Evolutionary conservation across 352 stramenopile genomes (phyloP).

Genomic region (Blastocystis hominis): DNA sequence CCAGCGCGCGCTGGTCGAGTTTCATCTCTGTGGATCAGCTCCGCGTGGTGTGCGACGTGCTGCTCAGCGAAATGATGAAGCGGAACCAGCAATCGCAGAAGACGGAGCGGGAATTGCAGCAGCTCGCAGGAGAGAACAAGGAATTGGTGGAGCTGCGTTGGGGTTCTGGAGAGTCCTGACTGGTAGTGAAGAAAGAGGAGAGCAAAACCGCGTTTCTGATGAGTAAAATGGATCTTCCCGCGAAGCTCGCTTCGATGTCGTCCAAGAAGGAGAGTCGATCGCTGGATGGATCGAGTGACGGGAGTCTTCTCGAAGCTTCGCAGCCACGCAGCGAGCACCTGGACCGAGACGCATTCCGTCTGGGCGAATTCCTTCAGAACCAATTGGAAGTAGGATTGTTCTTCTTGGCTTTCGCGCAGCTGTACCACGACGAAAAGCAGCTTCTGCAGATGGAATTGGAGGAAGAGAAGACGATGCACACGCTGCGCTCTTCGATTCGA

Average conservation of each 20-base stretch:
- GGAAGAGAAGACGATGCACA: not conserved
- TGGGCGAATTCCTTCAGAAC: constrained; percentile 1
- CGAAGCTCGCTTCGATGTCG: not conserved
- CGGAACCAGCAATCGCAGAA: not conserved
- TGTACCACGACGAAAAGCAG: not conserved
- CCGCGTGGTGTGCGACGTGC: not conserved
- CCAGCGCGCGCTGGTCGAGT: not conserved
- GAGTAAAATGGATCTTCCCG: not conserved
- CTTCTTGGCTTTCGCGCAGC: not conserved
- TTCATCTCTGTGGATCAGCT: constrained; percentile 17
- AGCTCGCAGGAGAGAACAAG: not conserved
- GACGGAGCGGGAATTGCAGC: not conserved
- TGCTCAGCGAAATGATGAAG: not conserved
- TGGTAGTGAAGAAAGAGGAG: not conserved
- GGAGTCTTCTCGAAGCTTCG: not conserved
- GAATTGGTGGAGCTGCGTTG: not conserved
- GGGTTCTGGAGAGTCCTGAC: not conserved
- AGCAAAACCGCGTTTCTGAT: constrained; percentile 6
- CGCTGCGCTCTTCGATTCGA: not conserved
- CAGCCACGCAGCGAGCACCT: not conserved
- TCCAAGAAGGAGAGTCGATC: not conserved
- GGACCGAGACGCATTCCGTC: not conserved
- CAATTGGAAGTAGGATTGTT: not conserved
- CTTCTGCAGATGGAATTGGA: constrained; percentile 3
- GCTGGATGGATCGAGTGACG: not conserved